Evolutionary conservation across 2,329 filamentous ascomycete genomes (phyloP).

Genomic region (Penicillium sp.): DNA sequence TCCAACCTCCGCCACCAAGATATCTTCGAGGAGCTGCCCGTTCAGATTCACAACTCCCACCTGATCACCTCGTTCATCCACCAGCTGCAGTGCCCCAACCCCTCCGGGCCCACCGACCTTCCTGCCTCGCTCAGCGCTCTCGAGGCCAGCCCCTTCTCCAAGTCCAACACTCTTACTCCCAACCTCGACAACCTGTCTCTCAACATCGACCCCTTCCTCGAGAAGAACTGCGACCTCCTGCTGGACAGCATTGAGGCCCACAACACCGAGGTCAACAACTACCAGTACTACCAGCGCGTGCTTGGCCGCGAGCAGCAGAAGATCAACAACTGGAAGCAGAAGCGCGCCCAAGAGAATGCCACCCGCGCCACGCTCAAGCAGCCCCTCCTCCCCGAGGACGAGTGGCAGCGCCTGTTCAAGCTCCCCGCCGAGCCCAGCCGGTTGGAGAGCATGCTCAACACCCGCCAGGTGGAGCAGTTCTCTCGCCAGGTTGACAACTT

Average conservation of each 20-base stretch:
- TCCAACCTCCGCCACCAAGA: conserved; percentile 92
- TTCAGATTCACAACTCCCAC: conserved; percentile 94
- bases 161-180: conserved; percentile 70
- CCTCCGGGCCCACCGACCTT: conserved; percentile 68
- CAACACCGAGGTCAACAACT: conserved; percentile 99
- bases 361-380: conserved; percentile 85
- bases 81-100: conserved; percentile 73
- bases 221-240: conserved; percentile 96
- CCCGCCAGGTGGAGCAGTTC: conserved; percentile 96
- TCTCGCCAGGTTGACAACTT: conserved; percentile 96
- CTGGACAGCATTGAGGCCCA: conserved; percentile 97
- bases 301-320: conserved; percentile 92
- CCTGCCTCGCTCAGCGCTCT: conserved; percentile 79
- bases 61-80: conserved; percentile 94
- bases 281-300: conserved; percentile 95
- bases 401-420: conserved; percentile 99
- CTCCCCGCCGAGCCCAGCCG: conserved; percentile 91
- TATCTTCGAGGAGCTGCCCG: conserved; percentile 85
- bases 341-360: conserved; percentile 95
- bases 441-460: conserved; percentile 91
- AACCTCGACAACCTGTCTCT: conserved; percentile 90
- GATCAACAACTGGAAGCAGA: conserved; percentile 93
- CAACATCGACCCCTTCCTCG: conserved; percentile 93
- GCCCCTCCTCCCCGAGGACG: conserved; percentile 84
- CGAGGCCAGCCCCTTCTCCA: conserved; percentile 62